Conservation (phyloP, 257 asterid species). For the Solanum commersonii region DNA sequence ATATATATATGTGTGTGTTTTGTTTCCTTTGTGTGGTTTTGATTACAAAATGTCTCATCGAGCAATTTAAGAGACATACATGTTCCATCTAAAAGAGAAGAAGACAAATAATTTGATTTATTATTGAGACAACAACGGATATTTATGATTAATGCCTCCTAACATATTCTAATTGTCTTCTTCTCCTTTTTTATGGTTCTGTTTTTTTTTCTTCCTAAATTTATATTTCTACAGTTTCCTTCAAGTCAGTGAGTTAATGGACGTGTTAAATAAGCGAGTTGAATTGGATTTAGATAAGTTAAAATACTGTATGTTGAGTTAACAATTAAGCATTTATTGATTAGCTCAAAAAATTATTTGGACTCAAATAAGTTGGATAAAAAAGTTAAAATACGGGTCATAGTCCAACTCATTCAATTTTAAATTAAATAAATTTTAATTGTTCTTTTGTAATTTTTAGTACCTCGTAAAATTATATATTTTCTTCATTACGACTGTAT, state of each 20-base stretch:
- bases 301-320: too few relatives aligned
- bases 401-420: not conserved
- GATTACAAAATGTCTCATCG: not conserved
- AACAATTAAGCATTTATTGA: too few relatives aligned
- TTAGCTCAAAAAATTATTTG: too few relatives aligned
- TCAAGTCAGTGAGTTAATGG: too few relatives aligned
- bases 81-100: not conserved
- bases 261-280: not conserved
- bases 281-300: too few relatives aligned
- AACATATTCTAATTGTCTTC: not conserved
- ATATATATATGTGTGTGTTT: too few relatives aligned
- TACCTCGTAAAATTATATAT: too few relatives aligned
- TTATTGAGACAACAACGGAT: not conserved
- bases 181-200: not conserved
- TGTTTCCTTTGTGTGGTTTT: too few relatives aligned
- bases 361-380: too few relatives aligned
- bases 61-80: not conserved
- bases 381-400: too few relatives aligned
- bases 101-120: not conserved
- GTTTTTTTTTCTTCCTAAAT: not conserved
- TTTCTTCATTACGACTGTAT: too few relatives aligned
- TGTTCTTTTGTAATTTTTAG: not conserved
- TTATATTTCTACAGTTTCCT: not conserved
- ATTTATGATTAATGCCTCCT: not conserved
- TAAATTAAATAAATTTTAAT: too few relatives aligned